A percentile compares a stretch with the other conserved stretches of the same genome.
Conservation (phyloP, 164 flowering plant species). For the Liriodendron chinense region DNA sequence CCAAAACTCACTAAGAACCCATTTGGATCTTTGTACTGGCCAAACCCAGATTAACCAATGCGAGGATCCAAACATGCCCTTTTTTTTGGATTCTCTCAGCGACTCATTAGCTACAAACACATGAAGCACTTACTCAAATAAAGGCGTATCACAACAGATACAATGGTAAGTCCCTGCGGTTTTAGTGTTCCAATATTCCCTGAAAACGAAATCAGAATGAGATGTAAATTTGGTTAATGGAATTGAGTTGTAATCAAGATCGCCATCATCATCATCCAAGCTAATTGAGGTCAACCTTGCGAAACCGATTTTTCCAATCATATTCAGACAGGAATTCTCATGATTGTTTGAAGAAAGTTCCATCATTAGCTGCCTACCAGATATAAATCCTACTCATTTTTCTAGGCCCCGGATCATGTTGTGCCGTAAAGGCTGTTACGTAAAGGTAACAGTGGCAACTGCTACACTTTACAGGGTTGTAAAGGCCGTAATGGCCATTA, state of each 20-base stretch:
- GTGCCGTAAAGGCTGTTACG: too few relatives aligned
- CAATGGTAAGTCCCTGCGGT: constrained; percentile 81
- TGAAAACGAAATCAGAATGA: constrained; percentile 24
- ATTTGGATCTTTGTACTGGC: neutral
- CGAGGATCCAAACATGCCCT: too few relatives aligned
- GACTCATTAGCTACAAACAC: neutral
- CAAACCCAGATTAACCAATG: too few relatives aligned
- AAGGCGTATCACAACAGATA: constrained; percentile 83
- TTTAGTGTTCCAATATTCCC: constrained; percentile 86
- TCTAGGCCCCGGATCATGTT: too few relatives aligned
- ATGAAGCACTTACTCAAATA: constrained; percentile 66
- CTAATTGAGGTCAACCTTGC: neutral
- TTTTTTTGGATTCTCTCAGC: neutral
- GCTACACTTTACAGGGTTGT: too few relatives aligned
- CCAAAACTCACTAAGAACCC: neutral
- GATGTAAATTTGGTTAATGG: neutral
- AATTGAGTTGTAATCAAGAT: neutral
- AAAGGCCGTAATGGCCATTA: too few relatives aligned
- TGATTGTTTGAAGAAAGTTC: neutral
- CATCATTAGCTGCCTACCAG: neutral
- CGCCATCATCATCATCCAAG: neutral
- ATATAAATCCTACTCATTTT: too few relatives aligned
- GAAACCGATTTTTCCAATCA: neutral
- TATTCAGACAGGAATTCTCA: neutral
- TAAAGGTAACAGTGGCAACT: too few relatives aligned